Evolutionary conservation across 2,329 filamentous ascomycete species (phyloP), one percentile per base, ranked within the genome.

Genomic region (Pseudogymnoascus sp.): DNA sequence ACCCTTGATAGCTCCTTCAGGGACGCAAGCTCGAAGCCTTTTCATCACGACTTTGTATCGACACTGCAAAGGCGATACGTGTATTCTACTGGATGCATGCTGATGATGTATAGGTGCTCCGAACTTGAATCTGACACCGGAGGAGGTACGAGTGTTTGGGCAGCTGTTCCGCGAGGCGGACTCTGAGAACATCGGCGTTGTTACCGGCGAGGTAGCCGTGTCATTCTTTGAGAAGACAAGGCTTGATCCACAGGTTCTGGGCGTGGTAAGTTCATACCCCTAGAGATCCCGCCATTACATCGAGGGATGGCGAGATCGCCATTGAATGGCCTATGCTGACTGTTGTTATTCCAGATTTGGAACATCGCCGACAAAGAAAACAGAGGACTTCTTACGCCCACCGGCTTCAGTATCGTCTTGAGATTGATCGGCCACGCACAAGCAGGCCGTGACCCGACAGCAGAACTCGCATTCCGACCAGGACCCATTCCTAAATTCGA

Each of bases 341-440:
- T 38, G 10, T 37, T 50, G 62, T 50, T 59, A 56, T 62, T 46
- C 17, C 67, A 96, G 90, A 97, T 99, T 82, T 99, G 95, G 95
- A 93, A 97, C 78, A 95, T 99, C 75, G 93, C 95, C 69, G 95
- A 99, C 79, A 92, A 86, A 68, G 93, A 97, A 79, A 99, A 99
- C 79, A 87, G 93, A 68, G 95, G 95, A 61, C 89, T 97, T 69
- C 81, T 99, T 69, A 97, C 93, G 35, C 92, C 92, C 19, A 86
- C 92, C 44, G 95, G 93, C 74, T 99, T 99, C 78, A 91, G 93
- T 65, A 85, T 96, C 74, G 95, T 96, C 64, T 78, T 99, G 73
- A 86, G 95, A 72, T 86, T 99, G 74, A 97, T 99, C 74, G 95
- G 92, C 65, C 95, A 97, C 78, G 93, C 92, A 68, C 95, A 99